phyloP scores from a whole-genome alignment of 2,329 filamentous ascomycete genomes.

The Colletotrichum nymphaeae region DNA sequence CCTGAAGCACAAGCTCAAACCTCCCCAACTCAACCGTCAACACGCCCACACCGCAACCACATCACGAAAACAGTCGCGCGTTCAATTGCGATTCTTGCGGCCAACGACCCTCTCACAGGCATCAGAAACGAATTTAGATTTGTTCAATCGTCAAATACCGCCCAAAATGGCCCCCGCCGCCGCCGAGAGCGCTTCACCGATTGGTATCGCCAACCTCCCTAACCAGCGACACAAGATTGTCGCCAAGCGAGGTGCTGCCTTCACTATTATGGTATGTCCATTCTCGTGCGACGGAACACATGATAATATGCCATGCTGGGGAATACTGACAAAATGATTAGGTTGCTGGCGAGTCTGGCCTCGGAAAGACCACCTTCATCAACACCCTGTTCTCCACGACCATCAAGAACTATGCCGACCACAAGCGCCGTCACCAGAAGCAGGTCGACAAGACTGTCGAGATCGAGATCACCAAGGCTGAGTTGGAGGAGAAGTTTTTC shows the following conservation, averaged over 20 bases:
- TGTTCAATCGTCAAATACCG: conserved; percentile 38
- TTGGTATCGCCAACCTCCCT: conserved; percentile 80
- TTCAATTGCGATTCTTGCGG: conserved; percentile 29
- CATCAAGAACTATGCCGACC: conserved; percentile 99
- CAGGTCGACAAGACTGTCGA: conserved; percentile 99
- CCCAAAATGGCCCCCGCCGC: conserved; percentile 67
- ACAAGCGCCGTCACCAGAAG: conserved; percentile 99
- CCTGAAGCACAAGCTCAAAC: conserved; percentile 40
- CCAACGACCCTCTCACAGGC: conserved; percentile 25
- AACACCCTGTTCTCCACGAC: conserved; percentile 99
- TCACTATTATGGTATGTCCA: conserved; percentile 95
- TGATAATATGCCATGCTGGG: not conserved
- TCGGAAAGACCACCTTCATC: conserved; percentile 99
- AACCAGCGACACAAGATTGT: conserved; percentile 83
- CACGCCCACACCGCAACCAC: conserved; percentile 36
- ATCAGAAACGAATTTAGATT: conserved; percentile 34
- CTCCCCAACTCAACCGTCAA: conserved; percentile 35
- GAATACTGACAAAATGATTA: conserved; percentile 48
- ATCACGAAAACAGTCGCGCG: conserved; percentile 36
- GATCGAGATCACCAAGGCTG: conserved; percentile 99
- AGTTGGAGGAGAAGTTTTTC: conserved; percentile 99
- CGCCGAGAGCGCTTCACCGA: conserved; percentile 72
- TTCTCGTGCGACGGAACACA: not conserved
- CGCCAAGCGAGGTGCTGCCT: conserved; percentile 89
- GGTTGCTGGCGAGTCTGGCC: conserved; percentile 97